Conservation (phyloP, 2,329 filamentous ascomycete species). For the Diplodia seriata region DNA sequence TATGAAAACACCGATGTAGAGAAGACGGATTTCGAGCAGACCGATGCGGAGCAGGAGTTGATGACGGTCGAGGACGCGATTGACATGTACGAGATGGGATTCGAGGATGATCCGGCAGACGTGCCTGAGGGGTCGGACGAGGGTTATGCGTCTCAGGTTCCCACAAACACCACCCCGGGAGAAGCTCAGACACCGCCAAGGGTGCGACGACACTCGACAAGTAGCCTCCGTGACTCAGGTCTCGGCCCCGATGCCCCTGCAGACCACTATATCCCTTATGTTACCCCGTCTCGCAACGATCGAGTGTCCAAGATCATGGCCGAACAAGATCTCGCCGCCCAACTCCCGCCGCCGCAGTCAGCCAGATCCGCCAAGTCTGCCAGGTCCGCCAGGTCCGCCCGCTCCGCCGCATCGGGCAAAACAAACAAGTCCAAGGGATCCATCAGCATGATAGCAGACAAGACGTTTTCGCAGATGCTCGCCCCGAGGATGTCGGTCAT, state of each 20-base stretch:
- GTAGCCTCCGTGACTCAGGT: conserved; percentile 27
- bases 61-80: conserved; percentile 68
- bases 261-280: conserved; percentile 31
- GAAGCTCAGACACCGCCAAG: conserved; percentile 31
- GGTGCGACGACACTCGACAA: conserved; percentile 31
- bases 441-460: conserved; percentile 11
- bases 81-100: conserved; percentile 66
- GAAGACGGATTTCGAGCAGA: conserved; percentile 33
- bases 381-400: conserved; percentile 17
- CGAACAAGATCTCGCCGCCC: conserved; percentile 24
- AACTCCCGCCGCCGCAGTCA: conserved; percentile 16
- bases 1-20: conserved; percentile 37
- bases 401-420: conserved; percentile 1
- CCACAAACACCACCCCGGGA: conserved; percentile 33
- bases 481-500: conserved; percentile 3
- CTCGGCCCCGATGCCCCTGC: conserved; percentile 26
- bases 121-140: conserved; percentile 38
- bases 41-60: conserved; percentile 48
- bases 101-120: conserved; percentile 53
- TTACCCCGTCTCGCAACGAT: conserved; percentile 25
- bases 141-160: conserved; percentile 36
- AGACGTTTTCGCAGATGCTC: conserved; percentile 28
- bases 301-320: conserved; percentile 30
- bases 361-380: conserved; percentile 15
- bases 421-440: conserved; percentile 16